These are phyloP conservation scores for Cystoderma amianthinum DNA, from an alignment of 768 basidiomycete species.

Conservation along the genomic window DNA sequence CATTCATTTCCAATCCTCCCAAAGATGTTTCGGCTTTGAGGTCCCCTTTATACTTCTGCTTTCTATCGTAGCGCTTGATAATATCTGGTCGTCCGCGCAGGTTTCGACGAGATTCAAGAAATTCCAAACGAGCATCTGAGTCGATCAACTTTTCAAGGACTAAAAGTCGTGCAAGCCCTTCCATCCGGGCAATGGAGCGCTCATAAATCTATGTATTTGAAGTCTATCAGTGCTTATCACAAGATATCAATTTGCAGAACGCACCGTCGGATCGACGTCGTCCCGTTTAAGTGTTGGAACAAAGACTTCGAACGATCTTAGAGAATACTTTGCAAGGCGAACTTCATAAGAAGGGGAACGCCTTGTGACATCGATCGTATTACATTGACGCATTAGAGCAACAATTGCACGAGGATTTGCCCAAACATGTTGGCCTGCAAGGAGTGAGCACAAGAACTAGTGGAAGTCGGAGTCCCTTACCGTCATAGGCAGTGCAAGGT, in stretches of 20 bases:
- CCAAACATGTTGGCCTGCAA: conserved; percentile 39
- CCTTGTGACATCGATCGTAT: conserved; percentile 55
- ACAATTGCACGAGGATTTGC: conserved; percentile 54
- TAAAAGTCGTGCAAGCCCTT: conserved; percentile 55
- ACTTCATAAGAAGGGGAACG: conserved; percentile 63
- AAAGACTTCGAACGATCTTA: conserved; percentile 49
- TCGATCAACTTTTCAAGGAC: conserved; percentile 53
- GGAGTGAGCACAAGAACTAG: conserved; percentile 1
- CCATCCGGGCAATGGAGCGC: conserved; percentile 46
- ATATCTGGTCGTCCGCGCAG: conserved; percentile 42
- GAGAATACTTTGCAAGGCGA: conserved; percentile 50
- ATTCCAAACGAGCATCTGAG: conserved; percentile 33
- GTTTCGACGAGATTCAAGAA: conserved; percentile 37
- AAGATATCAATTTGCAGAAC: conserved; percentile 6
- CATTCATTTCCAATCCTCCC: conserved; percentile 44
- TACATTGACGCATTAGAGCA: conserved; percentile 62
- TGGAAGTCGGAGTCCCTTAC: conserved; percentile 5
- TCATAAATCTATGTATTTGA: conserved; percentile 39
- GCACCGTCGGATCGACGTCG: conserved; percentile 54
- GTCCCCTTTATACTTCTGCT: conserved; percentile 46
- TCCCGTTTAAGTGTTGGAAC: conserved; percentile 42
- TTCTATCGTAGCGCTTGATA: conserved; percentile 18
- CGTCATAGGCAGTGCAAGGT: conserved; percentile 46
- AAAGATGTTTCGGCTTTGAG: conserved; percentile 36
- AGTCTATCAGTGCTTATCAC: neutral